Percentiles rank a stretch among this genome's conserved stretches.
These are phyloP conservation scores for Xylariaceae sp. DNA, from an alignment of 2,329 filamentous ascomycete genomes.

Conservation along the genomic window DNA sequence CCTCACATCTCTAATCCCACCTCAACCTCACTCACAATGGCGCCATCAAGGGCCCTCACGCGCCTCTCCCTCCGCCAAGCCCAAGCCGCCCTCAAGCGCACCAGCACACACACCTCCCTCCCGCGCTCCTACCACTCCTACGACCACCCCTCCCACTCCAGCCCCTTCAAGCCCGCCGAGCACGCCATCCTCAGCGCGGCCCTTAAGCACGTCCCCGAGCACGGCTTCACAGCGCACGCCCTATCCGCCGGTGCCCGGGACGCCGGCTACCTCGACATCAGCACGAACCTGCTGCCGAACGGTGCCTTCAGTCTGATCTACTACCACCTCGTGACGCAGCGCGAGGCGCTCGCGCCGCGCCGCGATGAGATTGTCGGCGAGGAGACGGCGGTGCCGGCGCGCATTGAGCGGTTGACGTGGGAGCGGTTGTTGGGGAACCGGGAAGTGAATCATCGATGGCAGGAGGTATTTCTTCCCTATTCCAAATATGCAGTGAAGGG, in stretches of 20 bases:
- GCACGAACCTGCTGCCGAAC: constrained; percentile 72
- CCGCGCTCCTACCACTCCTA: constrained; percentile 63
- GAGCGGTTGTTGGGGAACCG: constrained; percentile 70
- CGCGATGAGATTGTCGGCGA: constrained; percentile 36
- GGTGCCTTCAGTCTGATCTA: constrained; percentile 77
- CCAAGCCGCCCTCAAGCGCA: constrained; percentile 1
- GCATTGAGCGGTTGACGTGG: constrained; percentile 68
- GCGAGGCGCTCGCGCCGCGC: constrained; percentile 50
- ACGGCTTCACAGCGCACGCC: constrained; percentile 74
- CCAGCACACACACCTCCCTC: background rate
- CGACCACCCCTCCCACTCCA: constrained; percentile 56
- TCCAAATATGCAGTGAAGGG: too few relatives aligned
- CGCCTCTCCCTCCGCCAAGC: constrained; percentile 15
- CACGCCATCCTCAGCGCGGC: constrained; percentile 75
- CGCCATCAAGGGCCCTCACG: constrained; percentile 26
- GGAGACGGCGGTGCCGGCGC: constrained; percentile 39
- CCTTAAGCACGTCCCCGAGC: constrained; percentile 67
- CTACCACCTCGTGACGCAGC: constrained; percentile 67
- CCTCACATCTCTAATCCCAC: background rate
- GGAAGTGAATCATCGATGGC: constrained; percentile 70
- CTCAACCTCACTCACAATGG: constrained; percentile 20
- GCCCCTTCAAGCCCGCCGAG: constrained; percentile 64
- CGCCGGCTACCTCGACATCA: constrained; percentile 80
- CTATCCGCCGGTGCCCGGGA: constrained; percentile 76
- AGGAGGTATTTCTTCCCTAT: constrained; percentile 56